phyloP scores from a whole-genome alignment of 108 stramenopile genomes.

The Conticribra weissflogii region DNA sequence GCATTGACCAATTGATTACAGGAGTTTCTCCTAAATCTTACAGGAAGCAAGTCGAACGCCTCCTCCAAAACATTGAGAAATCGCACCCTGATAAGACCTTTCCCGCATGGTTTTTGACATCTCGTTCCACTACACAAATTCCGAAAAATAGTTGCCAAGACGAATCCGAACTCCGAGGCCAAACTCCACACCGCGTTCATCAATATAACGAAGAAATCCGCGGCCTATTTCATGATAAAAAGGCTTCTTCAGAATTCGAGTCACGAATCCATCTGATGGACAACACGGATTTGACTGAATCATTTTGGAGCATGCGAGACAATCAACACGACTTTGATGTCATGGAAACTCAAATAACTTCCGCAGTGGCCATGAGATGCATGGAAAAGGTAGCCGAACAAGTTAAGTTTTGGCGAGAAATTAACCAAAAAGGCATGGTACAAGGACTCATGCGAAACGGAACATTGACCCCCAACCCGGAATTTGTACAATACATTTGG shows the following conservation, averaged over 20 bases:
- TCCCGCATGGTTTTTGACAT: slow-evolving; percentile 41
- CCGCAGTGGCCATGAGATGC: slow-evolving; percentile 51
- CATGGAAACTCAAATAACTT: slow-evolving; percentile 20
- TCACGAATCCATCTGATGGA: slow-evolving; percentile 41
- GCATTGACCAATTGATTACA: slow-evolving; percentile 31
- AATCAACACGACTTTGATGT: slow-evolving; percentile 9
- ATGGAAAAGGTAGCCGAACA: slow-evolving; percentile 54
- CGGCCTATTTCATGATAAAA: slow-evolving; percentile 28
- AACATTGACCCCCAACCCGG: slow-evolving; percentile 46
- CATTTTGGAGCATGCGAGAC: slow-evolving; percentile 10
- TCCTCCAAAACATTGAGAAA: slow-evolving; percentile 51
- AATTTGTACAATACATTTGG: slow-evolving; percentile 41
- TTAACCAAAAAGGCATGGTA: slow-evolving; percentile 44
- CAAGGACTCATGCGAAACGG: slow-evolving; percentile 51
- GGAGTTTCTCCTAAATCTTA: slow-evolving; percentile 21
- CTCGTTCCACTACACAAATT: slow-evolving; percentile 47
- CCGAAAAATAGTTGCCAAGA: slow-evolving; percentile 23
- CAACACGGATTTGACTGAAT: slow-evolving; percentile 51
- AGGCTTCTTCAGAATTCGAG: slow-evolving; percentile 17
- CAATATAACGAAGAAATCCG: slow-evolving; percentile 25
- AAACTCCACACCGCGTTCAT: slow-evolving; percentile 8
- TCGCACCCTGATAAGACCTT: slow-evolving; percentile 40
- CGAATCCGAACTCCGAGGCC: slow-evolving; percentile 4
- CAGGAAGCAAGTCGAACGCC: slow-evolving; percentile 40
- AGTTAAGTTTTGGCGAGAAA: slow-evolving; percentile 48